phyloP scores from a whole-genome alignment of 2,329 filamentous ascomycete species.

The Monosporascus sp. region DNA sequence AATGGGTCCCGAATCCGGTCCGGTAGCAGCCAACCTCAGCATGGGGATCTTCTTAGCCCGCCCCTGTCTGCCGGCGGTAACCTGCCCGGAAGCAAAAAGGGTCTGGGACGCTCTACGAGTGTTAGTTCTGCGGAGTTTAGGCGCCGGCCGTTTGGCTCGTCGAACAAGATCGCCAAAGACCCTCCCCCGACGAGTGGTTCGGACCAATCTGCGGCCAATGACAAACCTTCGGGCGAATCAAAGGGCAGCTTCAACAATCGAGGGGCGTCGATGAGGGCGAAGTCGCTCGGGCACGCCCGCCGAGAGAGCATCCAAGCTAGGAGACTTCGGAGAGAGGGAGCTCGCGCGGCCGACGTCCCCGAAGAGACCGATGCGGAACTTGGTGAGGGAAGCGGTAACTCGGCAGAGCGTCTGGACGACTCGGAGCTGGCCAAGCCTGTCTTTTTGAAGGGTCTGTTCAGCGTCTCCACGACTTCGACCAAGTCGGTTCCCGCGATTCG shows the following conservation, averaged over 20 bases:
- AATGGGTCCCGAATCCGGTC: slow-evolving; percentile 44
- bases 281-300: slow-evolving; percentile 83
- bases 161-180: slow-evolving; percentile 50
- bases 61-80: slow-evolving; percentile 56
- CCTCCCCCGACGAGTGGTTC: slow-evolving; percentile 73
- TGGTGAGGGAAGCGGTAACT: slow-evolving; percentile 54
- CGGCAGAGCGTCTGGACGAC: slow-evolving; percentile 57
- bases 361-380: slow-evolving; percentile 87
- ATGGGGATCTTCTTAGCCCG: slow-evolving; percentile 73
- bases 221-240: slow-evolving; percentile 45
- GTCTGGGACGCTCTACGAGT: slow-evolving; percentile 80
- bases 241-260: slow-evolving; percentile 49
- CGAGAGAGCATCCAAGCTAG: slow-evolving; percentile 89
- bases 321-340: slow-evolving; percentile 67
- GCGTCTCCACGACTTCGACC: slow-evolving; percentile 91
- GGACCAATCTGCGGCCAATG: slow-evolving; percentile 62
- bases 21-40: slow-evolving; percentile 63
- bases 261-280: slow-evolving; percentile 66
- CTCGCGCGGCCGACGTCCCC: slow-evolving; percentile 70
- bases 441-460: slow-evolving; percentile 93
- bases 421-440: slow-evolving; percentile 88
- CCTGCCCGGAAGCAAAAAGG: slow-evolving; percentile 57
- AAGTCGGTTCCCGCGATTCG: slow-evolving; percentile 84
- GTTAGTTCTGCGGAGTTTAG: slow-evolving; percentile 84
- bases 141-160: slow-evolving; percentile 47